A percentile compares a stretch with the other conserved stretches of the same genome.
Evolutionary conservation across 345 rosid genomes (phyloP).

Genomic region (Aethionema arabicum): DNA sequence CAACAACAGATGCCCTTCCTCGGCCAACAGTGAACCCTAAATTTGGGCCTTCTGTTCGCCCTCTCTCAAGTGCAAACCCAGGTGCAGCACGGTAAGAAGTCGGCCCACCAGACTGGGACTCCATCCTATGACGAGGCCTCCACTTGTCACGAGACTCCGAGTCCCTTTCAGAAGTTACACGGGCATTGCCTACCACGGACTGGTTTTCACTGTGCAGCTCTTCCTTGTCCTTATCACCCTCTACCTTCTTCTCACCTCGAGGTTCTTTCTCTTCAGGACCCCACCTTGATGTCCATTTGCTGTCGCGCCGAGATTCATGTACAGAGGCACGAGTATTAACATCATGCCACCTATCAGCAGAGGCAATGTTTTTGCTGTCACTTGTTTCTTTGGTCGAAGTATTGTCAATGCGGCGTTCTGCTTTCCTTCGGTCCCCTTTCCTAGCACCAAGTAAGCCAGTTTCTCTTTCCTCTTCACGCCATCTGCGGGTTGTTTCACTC

Average conservation of each 20-base stretch:
- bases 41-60: slow-evolving; percentile 61
- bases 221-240: slow-evolving; percentile 62
- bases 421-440: slow-evolving; percentile 58
- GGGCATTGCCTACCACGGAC: slow-evolving; percentile 42
- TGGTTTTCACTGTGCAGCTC: slow-evolving; percentile 58
- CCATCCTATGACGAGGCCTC: slow-evolving; percentile 96
- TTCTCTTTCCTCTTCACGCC: slow-evolving; percentile 92
- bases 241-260: slow-evolving; percentile 62
- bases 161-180: slow-evolving; percentile 62
- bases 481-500: slow-evolving; percentile 55
- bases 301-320: slow-evolving; percentile 78
- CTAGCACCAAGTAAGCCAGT: slow-evolving; percentile 61
- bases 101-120: slow-evolving; percentile 54
- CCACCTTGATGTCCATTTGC: slow-evolving; percentile 98
- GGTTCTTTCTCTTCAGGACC: slow-evolving; percentile 93
- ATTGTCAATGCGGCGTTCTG: slow-evolving; percentile 51
- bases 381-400: slow-evolving; percentile 35
- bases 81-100: slow-evolving; percentile 72
- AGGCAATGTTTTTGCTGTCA: slow-evolving; percentile 53
- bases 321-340: slow-evolving; percentile 53
- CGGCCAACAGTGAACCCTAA: slow-evolving; percentile 71
- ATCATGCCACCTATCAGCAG: slow-evolving; percentile 78
- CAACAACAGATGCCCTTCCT: slow-evolving; percentile 49
- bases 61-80: slow-evolving; percentile 76
- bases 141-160: slow-evolving; percentile 88